Conservation (phyloP, 2,329 filamentous ascomycete species). For the Xylariaceae sp. region DNA sequence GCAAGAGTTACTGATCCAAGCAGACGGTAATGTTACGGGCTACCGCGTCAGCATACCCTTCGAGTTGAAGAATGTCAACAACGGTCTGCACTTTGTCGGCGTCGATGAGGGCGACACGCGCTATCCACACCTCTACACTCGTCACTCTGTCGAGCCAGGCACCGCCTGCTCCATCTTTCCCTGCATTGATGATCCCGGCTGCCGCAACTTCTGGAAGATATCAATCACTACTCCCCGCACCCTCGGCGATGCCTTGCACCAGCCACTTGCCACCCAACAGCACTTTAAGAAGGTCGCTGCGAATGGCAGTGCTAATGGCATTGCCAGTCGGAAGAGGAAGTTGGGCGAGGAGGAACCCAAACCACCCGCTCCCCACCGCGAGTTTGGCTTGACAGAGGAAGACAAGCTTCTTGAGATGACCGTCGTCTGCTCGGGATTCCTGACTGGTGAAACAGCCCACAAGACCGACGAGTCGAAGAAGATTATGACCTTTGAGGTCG, state of each 20-base stretch:
- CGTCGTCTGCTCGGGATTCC: slow-evolving; percentile 84
- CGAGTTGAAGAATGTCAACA: slow-evolving; percentile 67
- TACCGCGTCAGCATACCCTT: slow-evolving; percentile 68
- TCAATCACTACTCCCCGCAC: slow-evolving; percentile 83
- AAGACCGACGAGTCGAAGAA: slow-evolving; percentile 76
- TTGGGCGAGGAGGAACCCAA: slow-evolving; percentile 38
- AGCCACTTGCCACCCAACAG: slow-evolving; percentile 41
- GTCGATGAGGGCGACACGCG: slow-evolving; percentile 73
- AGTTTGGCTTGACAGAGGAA: slow-evolving; percentile 58
- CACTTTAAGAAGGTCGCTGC: slow-evolving; percentile 21
- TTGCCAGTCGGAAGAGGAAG: slow-evolving; percentile 36
- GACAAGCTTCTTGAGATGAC: slow-evolving; percentile 86
- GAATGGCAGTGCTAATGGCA: slow-evolving; percentile 18
- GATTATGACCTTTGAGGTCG: slow-evolving; percentile 78
- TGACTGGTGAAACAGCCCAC: slow-evolving; percentile 78
- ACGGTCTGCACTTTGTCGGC: slow-evolving; percentile 89
- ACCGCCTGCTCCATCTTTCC: slow-evolving; percentile 85
- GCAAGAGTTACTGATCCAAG: slow-evolving; percentile 30
- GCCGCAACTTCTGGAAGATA: slow-evolving; percentile 82
- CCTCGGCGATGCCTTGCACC: slow-evolving; percentile 69
- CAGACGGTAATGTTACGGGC: slow-evolving; percentile 36
- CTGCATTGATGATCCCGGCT: slow-evolving; percentile 81
- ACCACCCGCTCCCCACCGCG: slow-evolving; percentile 15
- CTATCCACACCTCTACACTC: slow-evolving; percentile 90
- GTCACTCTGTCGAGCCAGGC: slow-evolving; percentile 73